Conservation (phyloP, 345 rosid species). For the Lenwebbia sp. region DNA sequence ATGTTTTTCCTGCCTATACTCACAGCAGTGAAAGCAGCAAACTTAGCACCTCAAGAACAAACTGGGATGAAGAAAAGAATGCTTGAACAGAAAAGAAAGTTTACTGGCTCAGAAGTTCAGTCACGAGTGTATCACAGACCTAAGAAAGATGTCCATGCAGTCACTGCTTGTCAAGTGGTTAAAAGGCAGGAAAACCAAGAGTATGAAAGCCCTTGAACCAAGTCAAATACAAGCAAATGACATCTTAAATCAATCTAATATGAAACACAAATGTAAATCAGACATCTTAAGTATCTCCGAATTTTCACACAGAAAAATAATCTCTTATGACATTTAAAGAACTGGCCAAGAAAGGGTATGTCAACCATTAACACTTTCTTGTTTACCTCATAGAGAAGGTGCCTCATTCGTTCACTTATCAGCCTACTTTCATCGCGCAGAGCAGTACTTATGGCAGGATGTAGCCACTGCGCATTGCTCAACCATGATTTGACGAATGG, state of each 20-base stretch:
- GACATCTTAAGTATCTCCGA: background rate
- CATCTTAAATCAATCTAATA: background rate
- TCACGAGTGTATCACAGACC: background rate
- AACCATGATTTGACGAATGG: constrained; percentile 31
- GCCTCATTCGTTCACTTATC: constrained; percentile 58
- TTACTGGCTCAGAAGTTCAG: background rate
- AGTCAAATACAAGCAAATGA: background rate
- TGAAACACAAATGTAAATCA: background rate
- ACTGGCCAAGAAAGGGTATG: background rate
- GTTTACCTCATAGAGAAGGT: constrained; percentile 49
- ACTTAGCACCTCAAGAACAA: background rate
- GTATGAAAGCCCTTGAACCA: background rate
- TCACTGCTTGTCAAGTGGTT: background rate
- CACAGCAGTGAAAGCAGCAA: background rate
- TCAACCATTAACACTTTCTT: background rate
- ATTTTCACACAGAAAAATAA: background rate
- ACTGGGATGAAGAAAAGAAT: background rate
- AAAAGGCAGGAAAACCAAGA: background rate
- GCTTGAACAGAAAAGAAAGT: background rate
- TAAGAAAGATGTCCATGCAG: background rate
- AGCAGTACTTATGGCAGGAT: constrained; percentile 49
- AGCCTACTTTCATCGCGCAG: constrained; percentile 40
- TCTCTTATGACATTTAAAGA: background rate
- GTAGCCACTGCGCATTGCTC: constrained; percentile 42
- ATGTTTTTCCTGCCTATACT: background rate